phyloP scores from a whole-genome alignment of 768 basidiomycete genomes.

The Lactarius akahatsu region DNA sequence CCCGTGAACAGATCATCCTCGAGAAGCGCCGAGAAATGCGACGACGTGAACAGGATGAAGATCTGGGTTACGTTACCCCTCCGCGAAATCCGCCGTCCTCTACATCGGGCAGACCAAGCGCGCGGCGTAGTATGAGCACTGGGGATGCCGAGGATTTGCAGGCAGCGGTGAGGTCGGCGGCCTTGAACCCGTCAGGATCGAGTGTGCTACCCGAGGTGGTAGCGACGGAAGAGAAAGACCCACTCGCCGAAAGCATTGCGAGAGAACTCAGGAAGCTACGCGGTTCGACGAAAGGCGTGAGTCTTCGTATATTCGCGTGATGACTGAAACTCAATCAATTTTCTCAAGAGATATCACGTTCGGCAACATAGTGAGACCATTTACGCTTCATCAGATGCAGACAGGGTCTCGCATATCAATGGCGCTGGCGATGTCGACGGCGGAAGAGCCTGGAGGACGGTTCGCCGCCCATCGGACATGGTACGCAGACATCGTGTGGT shows the following conservation, averaged over 20 bases:
- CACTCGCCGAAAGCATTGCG: slow-evolving; percentile 68
- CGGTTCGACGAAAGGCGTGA: slow-evolving; percentile 45
- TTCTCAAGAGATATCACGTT: slow-evolving; percentile 71
- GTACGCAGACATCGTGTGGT: slow-evolving; percentile 42
- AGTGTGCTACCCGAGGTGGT: slow-evolving; percentile 41
- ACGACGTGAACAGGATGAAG: slow-evolving; percentile 50
- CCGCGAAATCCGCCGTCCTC: slow-evolving; percentile 31
- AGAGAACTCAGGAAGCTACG: slow-evolving; percentile 65
- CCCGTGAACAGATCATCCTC: slow-evolving; percentile 65
- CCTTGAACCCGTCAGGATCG: slow-evolving; percentile 36
- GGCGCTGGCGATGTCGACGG: slow-evolving; percentile 80
- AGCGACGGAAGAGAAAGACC: slow-evolving; percentile 49
- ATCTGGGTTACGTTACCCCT: slow-evolving; percentile 39
- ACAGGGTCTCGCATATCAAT: slow-evolving; percentile 67
- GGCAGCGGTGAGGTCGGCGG: slow-evolving; percentile 32
- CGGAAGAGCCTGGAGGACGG: slow-evolving; percentile 83
- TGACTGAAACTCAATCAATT: slow-evolving; percentile 11
- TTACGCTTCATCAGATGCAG: slow-evolving; percentile 68
- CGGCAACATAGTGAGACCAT: slow-evolving; percentile 75
- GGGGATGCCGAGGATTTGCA: slow-evolving; percentile 58
- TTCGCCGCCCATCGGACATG: slow-evolving; percentile 93
- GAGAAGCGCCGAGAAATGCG: slow-evolving; percentile 67
- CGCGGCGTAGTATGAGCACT: slow-evolving; percentile 75
- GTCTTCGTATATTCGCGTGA: slow-evolving; percentile 29
- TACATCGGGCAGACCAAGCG: slow-evolving; percentile 44